These are phyloP conservation scores for Trichosporon sp. DNA, from an alignment of 1,284 basidiomycete genomes.

Conservation along the genomic window DNA sequence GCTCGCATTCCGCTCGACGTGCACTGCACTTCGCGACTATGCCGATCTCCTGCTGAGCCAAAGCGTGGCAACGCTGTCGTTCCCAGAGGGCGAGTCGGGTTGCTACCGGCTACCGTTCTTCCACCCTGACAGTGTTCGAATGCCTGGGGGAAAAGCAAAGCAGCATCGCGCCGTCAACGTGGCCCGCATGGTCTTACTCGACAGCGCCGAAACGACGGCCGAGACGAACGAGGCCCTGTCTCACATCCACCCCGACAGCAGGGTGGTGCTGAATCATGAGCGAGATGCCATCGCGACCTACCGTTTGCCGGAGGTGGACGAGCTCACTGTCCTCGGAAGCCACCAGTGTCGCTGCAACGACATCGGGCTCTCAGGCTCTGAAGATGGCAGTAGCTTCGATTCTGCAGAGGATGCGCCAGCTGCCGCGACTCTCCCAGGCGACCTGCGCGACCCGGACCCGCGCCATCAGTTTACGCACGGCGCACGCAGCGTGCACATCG, in stretches of 20 bases:
- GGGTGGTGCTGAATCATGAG: background rate
- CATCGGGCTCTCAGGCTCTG: background rate
- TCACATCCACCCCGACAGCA: background rate
- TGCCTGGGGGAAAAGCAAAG: background rate
- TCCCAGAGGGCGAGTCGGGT: background rate
- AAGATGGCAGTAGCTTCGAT: background rate
- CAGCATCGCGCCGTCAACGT: background rate
- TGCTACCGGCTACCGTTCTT: background rate
- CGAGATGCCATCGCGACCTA: background rate
- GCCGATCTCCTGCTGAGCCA: background rate
- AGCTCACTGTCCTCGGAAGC: background rate
- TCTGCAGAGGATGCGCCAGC: background rate
- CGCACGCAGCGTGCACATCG: background rate
- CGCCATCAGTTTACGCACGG: background rate
- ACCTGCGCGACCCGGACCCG: background rate
- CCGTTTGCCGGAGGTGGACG: background rate
- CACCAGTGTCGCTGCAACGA: background rate
- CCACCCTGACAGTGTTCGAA: background rate
- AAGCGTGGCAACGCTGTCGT: background rate
- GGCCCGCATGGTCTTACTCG: background rate
- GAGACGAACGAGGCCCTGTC: background rate
- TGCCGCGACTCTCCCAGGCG: background rate
- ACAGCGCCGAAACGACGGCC: background rate
- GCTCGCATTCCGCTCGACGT: background rate
- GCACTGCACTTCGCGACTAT: background rate